Percentiles rank a stretch among this genome's conserved stretches.
Conservation (phyloP, 768 basidiomycete genomes). For the Suillus variegatus region DNA sequence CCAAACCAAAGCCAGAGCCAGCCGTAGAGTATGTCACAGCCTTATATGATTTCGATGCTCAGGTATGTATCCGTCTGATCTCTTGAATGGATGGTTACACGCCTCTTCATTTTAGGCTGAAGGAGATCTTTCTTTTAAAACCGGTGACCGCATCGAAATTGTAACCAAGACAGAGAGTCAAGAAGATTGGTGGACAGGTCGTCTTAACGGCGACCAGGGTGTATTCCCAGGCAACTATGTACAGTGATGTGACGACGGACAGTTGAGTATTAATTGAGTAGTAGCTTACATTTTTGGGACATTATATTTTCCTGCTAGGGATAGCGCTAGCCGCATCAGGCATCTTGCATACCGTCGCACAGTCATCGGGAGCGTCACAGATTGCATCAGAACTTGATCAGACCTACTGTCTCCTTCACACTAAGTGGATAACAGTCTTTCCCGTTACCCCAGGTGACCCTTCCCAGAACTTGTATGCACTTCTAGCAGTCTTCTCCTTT, state of each 20-base stretch:
- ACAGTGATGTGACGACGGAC: constrained; percentile 19
- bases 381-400: background rate
- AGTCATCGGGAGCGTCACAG: background rate
- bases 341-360: background rate
- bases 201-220: constrained; percentile 77
- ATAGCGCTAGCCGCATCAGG: background rate
- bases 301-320: background rate
- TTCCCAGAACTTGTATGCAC: constrained; percentile 12
- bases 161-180: constrained; percentile 77
- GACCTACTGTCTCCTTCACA: constrained; percentile 4
- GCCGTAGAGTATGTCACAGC: constrained; percentile 81
- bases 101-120: constrained; percentile 57
- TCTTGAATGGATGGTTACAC: background rate
- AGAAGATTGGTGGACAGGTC: constrained; percentile 99
- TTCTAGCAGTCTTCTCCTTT: constrained; percentile 22
- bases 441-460: constrained; percentile 5
- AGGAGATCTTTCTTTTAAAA: constrained; percentile 87
- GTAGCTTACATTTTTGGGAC: background rate
- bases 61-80: constrained; percentile 46
- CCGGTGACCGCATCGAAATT: constrained; percentile 90
- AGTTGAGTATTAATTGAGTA: constrained; percentile 1
- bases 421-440: constrained; percentile 1
- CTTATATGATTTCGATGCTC: constrained; percentile 92
- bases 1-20: constrained; percentile 75
- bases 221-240: constrained; percentile 80